phyloP scores from a whole-genome alignment of 371 early-diverging fungal genomes.

The Zopfochytrium polystomum region DNA sequence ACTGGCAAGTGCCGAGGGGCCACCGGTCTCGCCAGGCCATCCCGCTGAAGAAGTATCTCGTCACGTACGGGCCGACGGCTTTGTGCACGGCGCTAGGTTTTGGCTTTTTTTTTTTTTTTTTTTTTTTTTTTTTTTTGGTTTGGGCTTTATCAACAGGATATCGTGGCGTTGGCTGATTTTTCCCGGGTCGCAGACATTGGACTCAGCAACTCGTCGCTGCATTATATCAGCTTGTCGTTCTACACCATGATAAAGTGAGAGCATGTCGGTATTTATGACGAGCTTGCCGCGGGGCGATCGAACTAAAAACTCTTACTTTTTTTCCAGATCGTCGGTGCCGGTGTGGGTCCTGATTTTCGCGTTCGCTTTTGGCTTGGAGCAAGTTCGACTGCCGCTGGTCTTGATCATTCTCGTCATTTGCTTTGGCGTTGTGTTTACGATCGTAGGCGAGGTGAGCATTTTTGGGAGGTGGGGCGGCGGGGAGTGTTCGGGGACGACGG shows the following conservation, averaged over 20 bases:
- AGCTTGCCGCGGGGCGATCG: too few species aligned
- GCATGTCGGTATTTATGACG: too few species aligned
- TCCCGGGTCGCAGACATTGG: slow-evolving; percentile 30
- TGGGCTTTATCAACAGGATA: neutral
- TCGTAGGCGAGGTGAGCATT: slow-evolving; percentile 45
- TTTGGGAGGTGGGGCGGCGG: too few species aligned
- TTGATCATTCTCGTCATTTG: slow-evolving; percentile 75
- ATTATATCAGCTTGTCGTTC: slow-evolving; percentile 77
- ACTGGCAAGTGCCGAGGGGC: too few species aligned
- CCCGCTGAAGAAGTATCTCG: too few species aligned
- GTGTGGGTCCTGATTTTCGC: slow-evolving; percentile 88
- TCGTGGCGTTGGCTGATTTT: too few species aligned
- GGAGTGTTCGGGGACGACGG: too few species aligned
- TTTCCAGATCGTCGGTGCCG: slow-evolving; percentile 78
- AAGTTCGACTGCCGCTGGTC: slow-evolving; percentile 57
- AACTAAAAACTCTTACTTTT: too few species aligned
- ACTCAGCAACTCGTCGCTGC: slow-evolving; percentile 23
- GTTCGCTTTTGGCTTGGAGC: slow-evolving; percentile 80
- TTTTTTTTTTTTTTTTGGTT: neutral
- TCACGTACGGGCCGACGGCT: slow-evolving; percentile 17
- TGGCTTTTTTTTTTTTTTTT: neutral
- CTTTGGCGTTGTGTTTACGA: slow-evolving; percentile 79
- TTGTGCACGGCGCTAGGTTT: slow-evolving; percentile 23
- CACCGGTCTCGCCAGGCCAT: too few species aligned
- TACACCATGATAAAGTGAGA: slow-evolving; percentile 96